Evolutionary conservation across 768 basidiomycete species (phyloP).

Genomic region (Rubroboletus pulcherrimus): DNA sequence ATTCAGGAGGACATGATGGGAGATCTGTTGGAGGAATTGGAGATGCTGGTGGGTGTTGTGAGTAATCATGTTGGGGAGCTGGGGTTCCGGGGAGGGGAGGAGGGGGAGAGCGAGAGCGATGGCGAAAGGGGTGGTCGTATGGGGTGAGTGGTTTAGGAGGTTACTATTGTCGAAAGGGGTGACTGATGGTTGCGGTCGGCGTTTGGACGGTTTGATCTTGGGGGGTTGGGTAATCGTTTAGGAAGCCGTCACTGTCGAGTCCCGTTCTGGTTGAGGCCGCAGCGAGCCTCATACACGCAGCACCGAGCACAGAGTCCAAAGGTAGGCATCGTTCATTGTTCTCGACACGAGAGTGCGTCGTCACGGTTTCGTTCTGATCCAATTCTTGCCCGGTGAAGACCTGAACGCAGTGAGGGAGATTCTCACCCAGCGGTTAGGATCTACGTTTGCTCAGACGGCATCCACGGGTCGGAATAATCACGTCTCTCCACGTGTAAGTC

Average conservation of each 20-base stretch:
- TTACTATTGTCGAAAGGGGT: background rate
- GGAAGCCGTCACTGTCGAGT: constrained; percentile 36
- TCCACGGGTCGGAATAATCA: constrained; percentile 46
- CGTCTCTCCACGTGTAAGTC: constrained; percentile 50
- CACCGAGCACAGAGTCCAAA: constrained; percentile 52
- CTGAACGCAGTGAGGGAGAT: constrained; percentile 51
- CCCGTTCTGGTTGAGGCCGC: constrained; percentile 61
- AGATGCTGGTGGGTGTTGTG: constrained; percentile 62
- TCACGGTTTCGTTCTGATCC: background rate
- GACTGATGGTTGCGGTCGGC: constrained; percentile 4
- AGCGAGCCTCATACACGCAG: constrained; percentile 63
- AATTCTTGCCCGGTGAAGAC: constrained; percentile 38
- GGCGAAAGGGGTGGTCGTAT: constrained; percentile 27
- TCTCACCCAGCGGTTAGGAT: constrained; percentile 54
- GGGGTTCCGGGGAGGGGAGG: constrained; percentile 24
- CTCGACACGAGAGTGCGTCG: background rate
- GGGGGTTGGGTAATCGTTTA: constrained; percentile 14
- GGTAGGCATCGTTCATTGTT: constrained; percentile 38
- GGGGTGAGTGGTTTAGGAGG: constrained; percentile 21
- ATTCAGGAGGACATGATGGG: constrained; percentile 59
- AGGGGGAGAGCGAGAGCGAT: background rate
- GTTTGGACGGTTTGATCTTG: background rate
- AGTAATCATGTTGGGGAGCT: constrained; percentile 57
- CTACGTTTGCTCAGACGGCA: constrained; percentile 54
- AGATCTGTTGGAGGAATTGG: constrained; percentile 62